phyloP scores from a whole-genome alignment of 352 stramenopile species.

The Phytophthora palmivora region DNA sequence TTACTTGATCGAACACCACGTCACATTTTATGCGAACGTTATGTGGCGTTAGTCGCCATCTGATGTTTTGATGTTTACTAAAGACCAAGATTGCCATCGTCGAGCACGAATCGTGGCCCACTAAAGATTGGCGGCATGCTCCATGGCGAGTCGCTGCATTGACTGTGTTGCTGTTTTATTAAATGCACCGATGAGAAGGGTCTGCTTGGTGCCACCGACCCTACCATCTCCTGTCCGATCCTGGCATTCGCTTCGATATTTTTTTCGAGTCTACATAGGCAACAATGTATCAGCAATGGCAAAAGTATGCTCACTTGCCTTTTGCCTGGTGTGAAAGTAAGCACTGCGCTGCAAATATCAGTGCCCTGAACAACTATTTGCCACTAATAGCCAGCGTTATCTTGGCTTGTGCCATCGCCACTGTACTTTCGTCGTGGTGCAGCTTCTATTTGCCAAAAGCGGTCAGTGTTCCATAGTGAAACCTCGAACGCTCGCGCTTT shows the following conservation, averaged over 20 bases:
- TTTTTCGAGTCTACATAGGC: conserved; percentile 26
- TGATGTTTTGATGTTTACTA: conserved; percentile 27
- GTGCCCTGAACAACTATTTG: neutral
- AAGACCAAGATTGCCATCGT: conserved; percentile 5
- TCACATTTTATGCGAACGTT: conserved; percentile 7
- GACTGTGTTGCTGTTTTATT: no score
- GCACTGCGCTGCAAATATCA: neutral
- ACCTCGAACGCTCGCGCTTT: conserved; percentile 15
- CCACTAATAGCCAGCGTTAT: neutral
- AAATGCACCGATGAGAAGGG: neutral
- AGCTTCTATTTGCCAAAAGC: conserved; percentile 27
- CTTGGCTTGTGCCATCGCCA: neutral
- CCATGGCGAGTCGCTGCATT: neutral
- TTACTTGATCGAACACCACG: conserved; percentile 20
- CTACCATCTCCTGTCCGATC: conserved; percentile 3
- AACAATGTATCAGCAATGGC: conserved; percentile 29
- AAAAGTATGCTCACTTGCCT: conserved; percentile 14
- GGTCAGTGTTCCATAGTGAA: conserved; percentile 19
- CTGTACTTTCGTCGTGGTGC: conserved; percentile 1
- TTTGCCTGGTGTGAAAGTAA: neutral
- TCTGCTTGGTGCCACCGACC: conserved; percentile 17
- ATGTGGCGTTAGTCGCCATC: conserved; percentile 25
- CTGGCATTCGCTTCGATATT: conserved; percentile 24
- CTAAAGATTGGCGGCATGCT: no score
- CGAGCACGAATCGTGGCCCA: no score